Base-by-base conservation (phyloP, 176 grass and related monocot genomes). In the Carex myosuroides region DNA sequence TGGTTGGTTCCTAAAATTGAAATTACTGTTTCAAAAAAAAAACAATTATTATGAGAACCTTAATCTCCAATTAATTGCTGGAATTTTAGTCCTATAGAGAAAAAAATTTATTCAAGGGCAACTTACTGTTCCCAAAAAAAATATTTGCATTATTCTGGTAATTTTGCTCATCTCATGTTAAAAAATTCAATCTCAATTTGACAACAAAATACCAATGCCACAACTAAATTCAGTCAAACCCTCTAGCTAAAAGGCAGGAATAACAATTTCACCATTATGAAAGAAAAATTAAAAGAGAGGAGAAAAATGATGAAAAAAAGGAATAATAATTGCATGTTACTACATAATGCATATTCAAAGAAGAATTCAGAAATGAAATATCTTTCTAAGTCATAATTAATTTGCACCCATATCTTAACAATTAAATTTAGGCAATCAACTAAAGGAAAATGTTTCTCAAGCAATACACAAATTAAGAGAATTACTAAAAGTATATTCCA, bases 401-500 rank as follows among this genome's bases (percentile, higher is more conserved):
- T 17, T 32, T 68, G 1, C 30, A 4, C 13, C 48, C 46, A 87
- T 82, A 35, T 7, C 9, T 12, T 18, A 75, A 44, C 17, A 30
- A 69, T 22, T 6, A 79, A 46, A 69, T 55, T 30, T 60, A 44
- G 89, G 60, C 30, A 75, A 33, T 63, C 37, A 61, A 68, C n/a
- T 83, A 22, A 29, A 62, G 21, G 16, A 16, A 30, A 26, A 18
- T 55, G 3, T 17, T 81, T 48, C 50, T 18, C 46, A 12, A 21
- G 35, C 6, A 90, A 64, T 88, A 64, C 53, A 1, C 16, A 83
- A 17, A 35, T 6, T 48, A 64, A 42, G 32, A 80, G 18, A 60
- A 69, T 41, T 72, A 59, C 8, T 59, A 60, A 5, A 1, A 48
- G 44, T 48, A 3, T 72, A 46, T 48, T 44, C 37, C 26, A 42